Base-by-base conservation (phyloP, 345 rosid genomes). In the Lepidium didymum region DNA sequence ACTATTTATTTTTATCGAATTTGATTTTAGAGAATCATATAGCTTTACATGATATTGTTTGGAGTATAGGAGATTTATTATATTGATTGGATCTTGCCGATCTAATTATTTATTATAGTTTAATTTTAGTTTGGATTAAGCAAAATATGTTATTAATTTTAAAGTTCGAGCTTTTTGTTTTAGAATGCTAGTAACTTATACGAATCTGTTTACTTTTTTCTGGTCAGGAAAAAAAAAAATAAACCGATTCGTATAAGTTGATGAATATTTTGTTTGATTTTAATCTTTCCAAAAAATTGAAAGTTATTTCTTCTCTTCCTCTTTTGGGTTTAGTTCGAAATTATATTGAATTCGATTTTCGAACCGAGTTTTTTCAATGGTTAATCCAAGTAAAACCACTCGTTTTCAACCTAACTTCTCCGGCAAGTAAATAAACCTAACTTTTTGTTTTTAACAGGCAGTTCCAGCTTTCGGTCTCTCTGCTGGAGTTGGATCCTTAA, bases 401-500 rank as follows among this genome's bases (percentile, higher is more conserved):
- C 14, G 1, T 2, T 1, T 37, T 31, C 47, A 31, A 56, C 68
- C 56, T 67, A 66, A 51, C 68, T 67, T 74, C 3, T 52, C 34
- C 10, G 36, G 27, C 73, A 74, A 74, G 73, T 35, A 51, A 60
- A 19, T 66, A 58, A 49, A 63, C 43, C 19, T 15, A 11, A 53
- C 54, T 14, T 12, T 12, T 45, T 3, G 8, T 8, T 27, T 41
- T 50, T n/a, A 21, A 64, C 85, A 91, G 97, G 37, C 81, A 3
- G 77, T 84, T 15, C 79, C 92, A 3, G 89, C 87, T 6, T 89
- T 91, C 36, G 78, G 84, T 35, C 81, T 91, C 13, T 80, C 89
- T 0, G 73, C 82, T 0, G 97, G 96, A 3, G 94, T 91, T 2
- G 80, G 82, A 43, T 86, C 75, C 25, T 75, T 87, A 77, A 86